These are phyloP conservation scores for Aspergillus chevalieri DNA, from an alignment of 2,329 filamentous ascomycete genomes.

Conservation along the genomic window DNA sequence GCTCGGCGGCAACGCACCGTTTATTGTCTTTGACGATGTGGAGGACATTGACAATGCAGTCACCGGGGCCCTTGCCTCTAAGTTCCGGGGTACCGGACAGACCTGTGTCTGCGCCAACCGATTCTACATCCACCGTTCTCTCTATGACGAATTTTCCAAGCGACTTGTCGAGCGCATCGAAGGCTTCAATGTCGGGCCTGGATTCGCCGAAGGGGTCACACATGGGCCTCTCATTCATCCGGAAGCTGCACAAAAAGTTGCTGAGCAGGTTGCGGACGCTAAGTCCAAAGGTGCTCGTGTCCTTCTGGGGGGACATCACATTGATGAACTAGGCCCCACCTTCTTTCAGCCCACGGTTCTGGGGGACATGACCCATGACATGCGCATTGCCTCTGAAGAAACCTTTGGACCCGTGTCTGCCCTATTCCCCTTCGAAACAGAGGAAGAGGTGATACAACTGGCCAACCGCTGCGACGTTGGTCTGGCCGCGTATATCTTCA, in stretches of 20 bases:
- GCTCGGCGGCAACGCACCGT: not conserved
- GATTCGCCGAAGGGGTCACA: not conserved
- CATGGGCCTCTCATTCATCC: not conserved
- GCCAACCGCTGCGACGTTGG: conserved; percentile 6
- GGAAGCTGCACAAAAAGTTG: not conserved
- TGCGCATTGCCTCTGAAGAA: conserved; percentile 9
- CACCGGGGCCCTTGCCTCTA: not conserved
- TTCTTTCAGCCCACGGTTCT: conserved; percentile 11
- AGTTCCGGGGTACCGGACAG: not conserved
- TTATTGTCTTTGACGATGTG: not conserved
- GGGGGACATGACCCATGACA: conserved; percentile 4
- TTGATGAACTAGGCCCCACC: not conserved
- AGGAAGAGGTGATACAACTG: conserved; percentile 3
- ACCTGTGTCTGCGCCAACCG: not conserved
- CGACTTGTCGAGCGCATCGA: not conserved
- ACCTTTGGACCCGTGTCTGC: conserved; percentile 9
- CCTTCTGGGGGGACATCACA: too few species aligned
- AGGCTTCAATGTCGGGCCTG: not conserved
- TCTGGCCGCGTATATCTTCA: conserved; percentile 8
- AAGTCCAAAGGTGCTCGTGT: not conserved
- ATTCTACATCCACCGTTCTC: not conserved
- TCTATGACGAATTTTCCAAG: not conserved
- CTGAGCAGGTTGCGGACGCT: not conserved
- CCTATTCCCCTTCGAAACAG: conserved; percentile 5
- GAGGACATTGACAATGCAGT: not conserved